Conservation (phyloP, 2,329 filamentous ascomycete species). For the Talaromyces sp. region DNA sequence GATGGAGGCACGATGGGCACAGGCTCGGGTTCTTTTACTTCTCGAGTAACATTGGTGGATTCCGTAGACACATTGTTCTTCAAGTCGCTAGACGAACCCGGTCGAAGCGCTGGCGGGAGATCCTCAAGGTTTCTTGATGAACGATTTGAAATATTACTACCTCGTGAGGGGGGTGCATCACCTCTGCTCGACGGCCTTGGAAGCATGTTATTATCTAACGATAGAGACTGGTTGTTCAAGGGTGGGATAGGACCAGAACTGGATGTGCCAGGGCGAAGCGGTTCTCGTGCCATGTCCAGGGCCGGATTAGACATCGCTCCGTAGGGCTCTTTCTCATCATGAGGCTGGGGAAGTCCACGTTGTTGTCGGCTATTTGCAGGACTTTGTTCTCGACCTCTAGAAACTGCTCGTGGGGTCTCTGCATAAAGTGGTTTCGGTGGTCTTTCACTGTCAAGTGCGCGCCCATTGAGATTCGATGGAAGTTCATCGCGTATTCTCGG, state of each 20-base stretch:
- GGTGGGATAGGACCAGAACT: conserved; percentile 22
- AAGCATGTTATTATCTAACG: conserved; percentile 32
- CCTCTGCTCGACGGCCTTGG: conserved; percentile 27
- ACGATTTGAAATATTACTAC: conserved; percentile 26
- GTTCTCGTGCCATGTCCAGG: conserved; percentile 24
- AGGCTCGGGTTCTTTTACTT: conserved; percentile 21
- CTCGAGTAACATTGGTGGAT: conserved; percentile 6
- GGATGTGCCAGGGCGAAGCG: conserved; percentile 30
- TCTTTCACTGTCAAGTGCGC: not conserved
- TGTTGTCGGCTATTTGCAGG: conserved; percentile 24
- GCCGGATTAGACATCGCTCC: conserved; percentile 23
- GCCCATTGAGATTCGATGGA: conserved; percentile 6
- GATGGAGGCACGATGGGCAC: not conserved
- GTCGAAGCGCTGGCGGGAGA: conserved; percentile 25
- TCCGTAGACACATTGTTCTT: conserved; percentile 9
- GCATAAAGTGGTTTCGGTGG: conserved; percentile 4
- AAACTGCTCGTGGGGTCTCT: conserved; percentile 17
- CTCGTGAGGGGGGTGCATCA: conserved; percentile 28
- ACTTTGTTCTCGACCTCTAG: conserved; percentile 23
- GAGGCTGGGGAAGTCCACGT: conserved; percentile 27
- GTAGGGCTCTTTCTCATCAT: conserved; percentile 25
- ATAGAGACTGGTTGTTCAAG: conserved; percentile 23
- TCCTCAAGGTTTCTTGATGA: conserved; percentile 21
- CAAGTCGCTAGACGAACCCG: conserved; percentile 20
- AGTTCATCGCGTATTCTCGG: conserved; percentile 4